Evolutionary conservation across 495 filamentous ascomycete genomes (phyloP).

Genomic region (Cercophora scortea): DNA sequence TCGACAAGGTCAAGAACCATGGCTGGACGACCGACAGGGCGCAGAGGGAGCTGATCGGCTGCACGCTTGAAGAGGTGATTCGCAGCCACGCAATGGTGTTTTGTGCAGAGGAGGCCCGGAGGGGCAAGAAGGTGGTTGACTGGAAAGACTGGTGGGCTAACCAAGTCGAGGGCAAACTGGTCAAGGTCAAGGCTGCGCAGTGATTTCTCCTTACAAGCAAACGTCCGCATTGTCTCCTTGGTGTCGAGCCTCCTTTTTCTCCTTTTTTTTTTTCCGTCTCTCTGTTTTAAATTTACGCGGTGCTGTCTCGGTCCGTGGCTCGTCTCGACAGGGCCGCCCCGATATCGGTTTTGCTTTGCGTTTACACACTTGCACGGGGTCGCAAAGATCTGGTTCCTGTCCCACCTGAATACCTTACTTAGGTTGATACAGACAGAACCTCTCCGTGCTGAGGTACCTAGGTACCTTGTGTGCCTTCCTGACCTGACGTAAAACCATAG

Average conservation of each 20-base stretch:
- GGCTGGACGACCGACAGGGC: slow-evolving; percentile 61
- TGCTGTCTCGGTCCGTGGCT: background rate
- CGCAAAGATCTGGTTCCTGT: too few species aligned
- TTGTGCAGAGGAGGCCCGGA: slow-evolving; percentile 82
- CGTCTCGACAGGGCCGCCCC: too few species aligned
- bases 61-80: slow-evolving; percentile 75
- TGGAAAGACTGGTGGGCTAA: slow-evolving; percentile 77
- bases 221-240: too few species aligned
- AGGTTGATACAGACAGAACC: too few species aligned
- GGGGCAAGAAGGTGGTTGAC: slow-evolving; percentile 56
- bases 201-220: background rate
- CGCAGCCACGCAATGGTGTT: slow-evolving; percentile 91
- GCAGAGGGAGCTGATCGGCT: slow-evolving; percentile 69
- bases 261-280: background rate
- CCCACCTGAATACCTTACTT: too few species aligned
- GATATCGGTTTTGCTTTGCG: too few species aligned
- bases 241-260: background rate
- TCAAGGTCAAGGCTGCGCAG: background rate
- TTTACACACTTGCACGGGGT: too few species aligned
- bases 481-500: too few species aligned
- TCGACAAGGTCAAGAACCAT: slow-evolving; percentile 68
- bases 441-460: too few species aligned
- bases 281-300: background rate
- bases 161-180: slow-evolving; percentile 32
- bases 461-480: too few species aligned